phyloP scores from a whole-genome alignment of 2,329 filamentous ascomycete species.

The Ceratocystis harringtonii region DNA sequence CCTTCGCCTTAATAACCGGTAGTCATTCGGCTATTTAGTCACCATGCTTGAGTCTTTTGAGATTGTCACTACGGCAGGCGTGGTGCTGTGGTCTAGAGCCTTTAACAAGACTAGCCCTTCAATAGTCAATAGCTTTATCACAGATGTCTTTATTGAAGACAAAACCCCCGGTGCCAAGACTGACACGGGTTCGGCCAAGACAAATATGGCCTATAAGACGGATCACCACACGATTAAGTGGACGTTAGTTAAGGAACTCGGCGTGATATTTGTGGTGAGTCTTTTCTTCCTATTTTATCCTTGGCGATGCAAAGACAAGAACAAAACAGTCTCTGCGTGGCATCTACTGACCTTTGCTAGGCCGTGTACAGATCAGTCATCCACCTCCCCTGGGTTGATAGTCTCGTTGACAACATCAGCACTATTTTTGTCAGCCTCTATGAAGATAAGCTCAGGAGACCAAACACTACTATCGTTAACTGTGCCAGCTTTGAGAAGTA shows the following conservation, averaged over 20 bases:
- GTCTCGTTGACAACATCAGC: slow-evolving; percentile 86
- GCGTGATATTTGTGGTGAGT: slow-evolving; percentile 79
- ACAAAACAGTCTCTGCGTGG: too few species aligned
- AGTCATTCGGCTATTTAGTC: too few species aligned
- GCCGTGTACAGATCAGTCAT: slow-evolving; percentile 93
- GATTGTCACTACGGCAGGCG: slow-evolving; percentile 86
- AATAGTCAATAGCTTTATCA: slow-evolving; percentile 87
- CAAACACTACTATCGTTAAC: slow-evolving; percentile 61
- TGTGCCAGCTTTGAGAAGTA: slow-evolving; percentile 76
- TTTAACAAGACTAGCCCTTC: slow-evolving; percentile 67
- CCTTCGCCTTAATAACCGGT: not conserved
- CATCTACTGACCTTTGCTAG: slow-evolving; percentile 30
- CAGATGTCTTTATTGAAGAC: slow-evolving; percentile 95
- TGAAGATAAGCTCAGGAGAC: slow-evolving; percentile 68
- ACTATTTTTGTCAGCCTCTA: slow-evolving; percentile 86
- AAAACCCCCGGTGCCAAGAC: slow-evolving; percentile 49
- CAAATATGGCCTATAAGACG: slow-evolving; percentile 64
- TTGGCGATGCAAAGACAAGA: not conserved
- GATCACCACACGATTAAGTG: slow-evolving; percentile 94
- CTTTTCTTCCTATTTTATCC: not conserved
- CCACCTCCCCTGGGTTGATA: slow-evolving; percentile 92
- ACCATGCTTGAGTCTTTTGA: slow-evolving; percentile 92
- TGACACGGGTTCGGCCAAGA: slow-evolving; percentile 41
- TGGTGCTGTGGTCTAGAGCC: slow-evolving; percentile 88
- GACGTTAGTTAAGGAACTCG: slow-evolving; percentile 82